Base-by-base conservation (phyloP, 1,284 basidiomycete species). In the Exsudoporus floridanus region DNA sequence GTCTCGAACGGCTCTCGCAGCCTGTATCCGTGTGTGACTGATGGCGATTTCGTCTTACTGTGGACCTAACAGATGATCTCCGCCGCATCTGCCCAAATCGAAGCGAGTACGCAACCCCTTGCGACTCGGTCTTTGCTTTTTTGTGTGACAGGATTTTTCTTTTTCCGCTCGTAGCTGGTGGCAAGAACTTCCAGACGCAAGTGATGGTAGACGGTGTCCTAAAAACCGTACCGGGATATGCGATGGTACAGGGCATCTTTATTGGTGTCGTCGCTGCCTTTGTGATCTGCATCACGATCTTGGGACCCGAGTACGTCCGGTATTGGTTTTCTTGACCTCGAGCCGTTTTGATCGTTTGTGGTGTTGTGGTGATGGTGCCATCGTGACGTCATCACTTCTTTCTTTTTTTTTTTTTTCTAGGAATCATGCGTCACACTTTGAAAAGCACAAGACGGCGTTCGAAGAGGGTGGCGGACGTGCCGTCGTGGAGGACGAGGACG, bases 51-150 rank as follows among this genome's bases (percentile, higher is more conserved):
- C 7, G 5, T 39, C 49, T 18, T 12, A 1, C 23, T 36, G 14
- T 37, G 31, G 13, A 45, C 38, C 2, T 39, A 72, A n/a, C 62
- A 77, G 84, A 96, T 96, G 88, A 83, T 95, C 8, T 92, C 90
- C 0, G 84, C 88, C 0, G 91, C 92, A 0, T 88, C 91, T 5
- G 83, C 92, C 0, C 93, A 97, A 69, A 96, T 98, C 61, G 94
- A 98, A 80, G 85, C 94, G 2, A 83, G 84, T 76, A 76, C 68
- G 82, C 78, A 16, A 14, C 2, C 37, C 48, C 6, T 40, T 42
- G 1, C 6, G n/a, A n/a, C 0, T 14, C 9, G 13, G 39, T n/a
- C 9, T 3, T 18, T 18, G 3, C n/a, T n/a, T 27, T 39, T 14
- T 52, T 7, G 36, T 43, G 36, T 55, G 25, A 60, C 23, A 13